Conservation (phyloP, 208 protist species). For the Crithidia acanthocephali region DNA sequence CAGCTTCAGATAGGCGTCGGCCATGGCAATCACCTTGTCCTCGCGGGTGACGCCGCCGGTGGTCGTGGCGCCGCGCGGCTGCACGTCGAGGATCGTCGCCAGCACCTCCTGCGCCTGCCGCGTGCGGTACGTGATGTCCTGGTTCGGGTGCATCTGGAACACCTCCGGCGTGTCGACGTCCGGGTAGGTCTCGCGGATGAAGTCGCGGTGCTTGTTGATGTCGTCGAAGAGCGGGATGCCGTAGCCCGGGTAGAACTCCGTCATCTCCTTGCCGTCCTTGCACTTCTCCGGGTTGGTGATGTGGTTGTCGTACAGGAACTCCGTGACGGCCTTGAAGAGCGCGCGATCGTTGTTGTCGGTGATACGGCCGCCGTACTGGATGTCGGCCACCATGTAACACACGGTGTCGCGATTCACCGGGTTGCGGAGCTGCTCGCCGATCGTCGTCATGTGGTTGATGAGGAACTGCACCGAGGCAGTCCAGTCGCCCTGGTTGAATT, state of each 20-base stretch:
- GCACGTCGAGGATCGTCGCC: constrained; percentile 96
- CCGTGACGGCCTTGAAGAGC: constrained; percentile 98
- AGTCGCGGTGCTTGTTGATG: constrained; percentile 93
- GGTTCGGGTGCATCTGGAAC: constrained; percentile 98
- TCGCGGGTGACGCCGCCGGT: constrained; percentile 92
- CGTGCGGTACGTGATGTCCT: constrained; percentile 95
- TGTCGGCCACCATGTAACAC: constrained; percentile 98
- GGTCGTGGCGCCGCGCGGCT: constrained; percentile 92
- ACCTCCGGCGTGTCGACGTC: constrained; percentile 97
- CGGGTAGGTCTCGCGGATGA: constrained; percentile 95
- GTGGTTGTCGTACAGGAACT: constrained; percentile 91
- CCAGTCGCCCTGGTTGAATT: constrained; percentile 99
- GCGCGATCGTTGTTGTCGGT: constrained; percentile 98
- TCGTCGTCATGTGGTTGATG: constrained; percentile 98
- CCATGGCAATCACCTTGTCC: constrained; percentile 92
- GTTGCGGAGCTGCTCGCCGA: constrained; percentile 94
- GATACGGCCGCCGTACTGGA: constrained; percentile 99
- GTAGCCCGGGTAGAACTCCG: constrained; percentile 87
- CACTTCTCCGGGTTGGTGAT: constrained; percentile 92
- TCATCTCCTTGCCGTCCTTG: constrained; percentile 84
- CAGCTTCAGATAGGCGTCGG: constrained; percentile 92
- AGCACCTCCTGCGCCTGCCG: constrained; percentile 94
- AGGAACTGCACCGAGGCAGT: constrained; percentile 97
- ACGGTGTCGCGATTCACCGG: constrained; percentile 94
- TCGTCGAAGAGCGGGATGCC: constrained; percentile 93